phyloP scores from a whole-genome alignment of 352 stramenopile species.

The Phytophthora lateralis region DNA sequence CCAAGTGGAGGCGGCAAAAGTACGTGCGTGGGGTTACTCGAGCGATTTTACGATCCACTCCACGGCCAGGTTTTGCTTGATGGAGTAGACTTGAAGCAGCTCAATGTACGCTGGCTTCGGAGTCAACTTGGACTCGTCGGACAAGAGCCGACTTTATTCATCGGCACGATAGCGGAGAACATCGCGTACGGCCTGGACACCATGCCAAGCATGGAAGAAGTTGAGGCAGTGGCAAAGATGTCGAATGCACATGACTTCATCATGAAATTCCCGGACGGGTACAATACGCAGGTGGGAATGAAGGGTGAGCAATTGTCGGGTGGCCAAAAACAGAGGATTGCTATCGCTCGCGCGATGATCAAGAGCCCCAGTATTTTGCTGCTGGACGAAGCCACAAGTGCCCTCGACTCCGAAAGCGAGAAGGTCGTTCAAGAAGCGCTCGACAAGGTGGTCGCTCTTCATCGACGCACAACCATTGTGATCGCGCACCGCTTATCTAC shows the following conservation, averaged over 20 bases:
- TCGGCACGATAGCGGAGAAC: conserved; percentile 16
- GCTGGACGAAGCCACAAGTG: conserved; percentile 8
- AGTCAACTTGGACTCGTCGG: conserved; percentile 34
- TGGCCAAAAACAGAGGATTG: too few relatives aligned
- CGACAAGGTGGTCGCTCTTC: conserved; percentile 33
- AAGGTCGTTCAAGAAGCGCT: conserved; percentile 38
- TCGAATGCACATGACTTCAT: too few relatives aligned
- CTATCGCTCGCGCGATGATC: too few relatives aligned
- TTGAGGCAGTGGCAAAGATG: conserved; percentile 56
- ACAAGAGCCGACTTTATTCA: conserved; percentile 9
- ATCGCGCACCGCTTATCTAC: conserved; percentile 88
- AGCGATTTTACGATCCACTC: conserved; percentile 51
- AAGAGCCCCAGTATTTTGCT: too few relatives aligned
- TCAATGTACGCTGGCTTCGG: conserved; percentile 48
- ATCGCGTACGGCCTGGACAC: conserved; percentile 51
- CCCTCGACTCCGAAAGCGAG: conserved; percentile 91
- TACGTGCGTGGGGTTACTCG: conserved; percentile 42
- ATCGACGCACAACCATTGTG: conserved; percentile 78
- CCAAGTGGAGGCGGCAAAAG: conserved; percentile 47
- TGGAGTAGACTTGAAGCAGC: conserved; percentile 36
- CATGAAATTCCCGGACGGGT: too few relatives aligned
- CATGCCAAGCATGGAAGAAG: conserved; percentile 65
- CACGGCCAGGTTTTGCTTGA: conserved; percentile 38
- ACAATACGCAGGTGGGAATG: too few relatives aligned
- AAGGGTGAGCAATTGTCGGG: too few relatives aligned